These are phyloP conservation scores for Termitomyces titanicus DNA, from an alignment of 768 basidiomycete genomes.

Conservation along the genomic window DNA sequence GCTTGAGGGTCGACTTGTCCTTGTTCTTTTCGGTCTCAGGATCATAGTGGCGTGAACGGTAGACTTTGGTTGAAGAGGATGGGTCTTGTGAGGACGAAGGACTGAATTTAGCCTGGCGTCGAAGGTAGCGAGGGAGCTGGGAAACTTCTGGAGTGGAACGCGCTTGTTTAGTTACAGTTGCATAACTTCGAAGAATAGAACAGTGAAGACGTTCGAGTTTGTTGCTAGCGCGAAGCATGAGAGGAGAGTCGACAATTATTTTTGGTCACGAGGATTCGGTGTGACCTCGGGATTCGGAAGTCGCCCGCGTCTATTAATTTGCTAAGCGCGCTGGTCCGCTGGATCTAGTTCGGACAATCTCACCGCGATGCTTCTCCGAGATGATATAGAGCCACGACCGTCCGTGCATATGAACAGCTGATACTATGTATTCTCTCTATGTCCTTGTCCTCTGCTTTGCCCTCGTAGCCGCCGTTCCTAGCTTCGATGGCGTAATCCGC, in stretches of 20 bases:
- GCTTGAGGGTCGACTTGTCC: slow-evolving; percentile 28
- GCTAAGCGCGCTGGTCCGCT: neutral
- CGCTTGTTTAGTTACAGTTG: neutral
- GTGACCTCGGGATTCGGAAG: slow-evolving; percentile 9
- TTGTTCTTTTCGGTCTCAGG: slow-evolving; percentile 18
- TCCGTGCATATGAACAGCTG: neutral
- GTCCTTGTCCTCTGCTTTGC: slow-evolving; percentile 19
- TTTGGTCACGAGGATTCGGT: slow-evolving; percentile 12
- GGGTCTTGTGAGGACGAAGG: neutral
- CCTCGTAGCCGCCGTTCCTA: slow-evolving; percentile 32
- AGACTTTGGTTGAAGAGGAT: slow-evolving; percentile 12
- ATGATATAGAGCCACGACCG: slow-evolving; percentile 1
- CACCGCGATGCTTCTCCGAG: slow-evolving; percentile 27
- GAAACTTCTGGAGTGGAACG: neutral
- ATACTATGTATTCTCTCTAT: slow-evolving; percentile 13
- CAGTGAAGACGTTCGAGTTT: neutral
- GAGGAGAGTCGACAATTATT: neutral
- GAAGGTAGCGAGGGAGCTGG: slow-evolving; percentile 26
- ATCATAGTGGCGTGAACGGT: slow-evolving; percentile 40
- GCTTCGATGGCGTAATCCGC: slow-evolving; percentile 31
- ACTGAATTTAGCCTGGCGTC: slow-evolving; percentile 18
- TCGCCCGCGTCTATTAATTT: neutral
- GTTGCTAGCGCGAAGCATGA: slow-evolving; percentile 6
- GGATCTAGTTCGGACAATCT: slow-evolving; percentile 16
- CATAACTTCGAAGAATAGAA: slow-evolving; percentile 5